Conservation (phyloP, 2,329 filamentous ascomycete species). For the Calonectria ilicicola region DNA sequence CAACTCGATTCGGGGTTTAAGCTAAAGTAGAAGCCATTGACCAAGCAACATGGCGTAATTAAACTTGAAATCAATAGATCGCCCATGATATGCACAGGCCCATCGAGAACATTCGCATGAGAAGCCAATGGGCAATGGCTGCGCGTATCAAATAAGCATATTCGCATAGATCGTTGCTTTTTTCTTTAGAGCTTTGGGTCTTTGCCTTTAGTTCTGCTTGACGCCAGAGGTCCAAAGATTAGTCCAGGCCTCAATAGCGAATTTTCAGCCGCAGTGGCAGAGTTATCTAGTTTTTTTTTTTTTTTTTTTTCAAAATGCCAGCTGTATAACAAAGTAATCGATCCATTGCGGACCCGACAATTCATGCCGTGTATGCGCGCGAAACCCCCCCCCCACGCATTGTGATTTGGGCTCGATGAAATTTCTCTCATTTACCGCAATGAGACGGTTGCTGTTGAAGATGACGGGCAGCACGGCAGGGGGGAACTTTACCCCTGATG, state of each 20-base stretch:
- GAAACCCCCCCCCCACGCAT: neutral
- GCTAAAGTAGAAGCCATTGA: neutral
- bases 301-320: no score
- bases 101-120: neutral
- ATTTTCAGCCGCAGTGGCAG: neutral
- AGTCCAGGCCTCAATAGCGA: neutral
- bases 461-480: slow-evolving; percentile 17
- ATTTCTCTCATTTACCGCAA: slow-evolving; percentile 3
- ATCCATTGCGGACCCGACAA: slow-evolving; percentile 28
- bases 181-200: neutral
- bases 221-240: neutral
- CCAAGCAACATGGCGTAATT: neutral
- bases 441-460: slow-evolving; percentile 11
- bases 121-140: neutral
- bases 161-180: neutral
- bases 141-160: slow-evolving; percentile 1
- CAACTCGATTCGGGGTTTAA: neutral
- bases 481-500: slow-evolving; percentile 26
- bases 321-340: neutral
- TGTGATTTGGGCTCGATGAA: slow-evolving; percentile 12
- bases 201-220: neutral
- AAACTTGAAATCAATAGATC: neutral
- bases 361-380: neutral
- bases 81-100: neutral
- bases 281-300: neutral